These are phyloP conservation scores for Gossypium herbaceum DNA, from an alignment of 345 rosid species.

Conservation along the genomic window DNA sequence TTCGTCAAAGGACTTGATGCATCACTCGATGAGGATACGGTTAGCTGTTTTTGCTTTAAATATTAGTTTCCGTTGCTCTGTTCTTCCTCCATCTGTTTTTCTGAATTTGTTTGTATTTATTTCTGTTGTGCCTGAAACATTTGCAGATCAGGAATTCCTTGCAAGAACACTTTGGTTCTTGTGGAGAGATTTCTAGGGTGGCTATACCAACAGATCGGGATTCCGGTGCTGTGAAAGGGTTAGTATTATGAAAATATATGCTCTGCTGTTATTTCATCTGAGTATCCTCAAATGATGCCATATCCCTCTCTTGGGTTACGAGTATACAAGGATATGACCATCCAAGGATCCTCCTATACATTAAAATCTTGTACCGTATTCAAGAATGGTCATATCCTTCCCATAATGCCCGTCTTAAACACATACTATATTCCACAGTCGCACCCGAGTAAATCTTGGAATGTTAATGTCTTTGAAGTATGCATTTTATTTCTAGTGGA, in stretches of 20 bases:
- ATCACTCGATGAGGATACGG: conserved; percentile 49
- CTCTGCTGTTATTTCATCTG: too few species aligned
- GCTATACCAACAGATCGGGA: conserved; percentile 65
- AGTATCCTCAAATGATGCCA: too few species aligned
- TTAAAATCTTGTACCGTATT: too few species aligned
- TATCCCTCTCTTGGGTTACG: too few species aligned
- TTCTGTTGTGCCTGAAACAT: background rate
- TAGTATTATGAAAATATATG: conserved; percentile 17
- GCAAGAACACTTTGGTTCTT: conserved; percentile 54
- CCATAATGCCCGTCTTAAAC: too few species aligned
- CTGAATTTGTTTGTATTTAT: background rate
- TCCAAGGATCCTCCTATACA: too few species aligned
- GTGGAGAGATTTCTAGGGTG: conserved; percentile 66
- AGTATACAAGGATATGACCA: too few species aligned
- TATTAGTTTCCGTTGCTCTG: background rate
- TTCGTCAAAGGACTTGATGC: conserved; percentile 66
- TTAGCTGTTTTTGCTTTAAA: conserved; percentile 11
- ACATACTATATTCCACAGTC: too few species aligned
- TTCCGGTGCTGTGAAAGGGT: conserved; percentile 72
- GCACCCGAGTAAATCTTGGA: too few species aligned
- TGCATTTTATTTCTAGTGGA: background rate
- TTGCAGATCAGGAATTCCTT: conserved; percentile 50
- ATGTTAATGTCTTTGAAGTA: background rate
- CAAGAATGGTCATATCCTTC: too few species aligned
- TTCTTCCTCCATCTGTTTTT: background rate